Conservation (phyloP, 2,329 filamentous ascomycete genomes). For the Colletotrichum spaethianum region DNA sequence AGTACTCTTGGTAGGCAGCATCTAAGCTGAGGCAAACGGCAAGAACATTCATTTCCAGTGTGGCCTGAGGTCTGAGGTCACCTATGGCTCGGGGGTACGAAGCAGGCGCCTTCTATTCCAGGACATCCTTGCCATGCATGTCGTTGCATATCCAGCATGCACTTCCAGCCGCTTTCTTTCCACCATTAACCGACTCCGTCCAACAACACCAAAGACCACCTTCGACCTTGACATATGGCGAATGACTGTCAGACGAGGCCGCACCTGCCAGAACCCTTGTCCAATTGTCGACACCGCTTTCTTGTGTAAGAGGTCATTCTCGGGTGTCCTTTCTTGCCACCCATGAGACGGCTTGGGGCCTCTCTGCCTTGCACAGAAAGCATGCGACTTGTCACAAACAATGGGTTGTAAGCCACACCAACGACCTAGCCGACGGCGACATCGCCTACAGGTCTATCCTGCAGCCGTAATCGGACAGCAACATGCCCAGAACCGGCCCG, state of each 20-base stretch:
- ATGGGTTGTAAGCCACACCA: slow-evolving; percentile 15
- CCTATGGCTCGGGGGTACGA: background rate
- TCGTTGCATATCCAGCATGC: background rate
- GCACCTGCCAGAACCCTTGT: background rate
- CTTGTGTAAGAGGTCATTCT: background rate
- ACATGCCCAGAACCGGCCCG: background rate
- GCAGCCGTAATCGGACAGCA: slow-evolving; percentile 11
- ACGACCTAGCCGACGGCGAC: background rate
- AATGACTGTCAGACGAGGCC: slow-evolving; percentile 5
- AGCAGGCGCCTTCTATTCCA: slow-evolving; percentile 3
- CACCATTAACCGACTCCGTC: slow-evolving; percentile 2
- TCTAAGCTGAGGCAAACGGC: background rate
- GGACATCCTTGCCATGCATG: slow-evolving; percentile 20
- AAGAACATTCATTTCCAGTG: background rate
- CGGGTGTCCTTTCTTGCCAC: background rate
- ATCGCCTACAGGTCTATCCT: background rate
- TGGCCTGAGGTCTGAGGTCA: slow-evolving; percentile 6
- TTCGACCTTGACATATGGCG: background rate
- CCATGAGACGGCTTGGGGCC: background rate
- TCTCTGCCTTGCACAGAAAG: background rate
- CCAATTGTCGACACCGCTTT: slow-evolving; percentile 3
- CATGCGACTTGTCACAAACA: slow-evolving; percentile 28
- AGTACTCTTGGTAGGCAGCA: background rate
- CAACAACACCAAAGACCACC: background rate
- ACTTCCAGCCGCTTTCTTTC: background rate